Conservation (phyloP, 192 early-diverging fungal species). For the Lobosporangium transversale region DNA sequence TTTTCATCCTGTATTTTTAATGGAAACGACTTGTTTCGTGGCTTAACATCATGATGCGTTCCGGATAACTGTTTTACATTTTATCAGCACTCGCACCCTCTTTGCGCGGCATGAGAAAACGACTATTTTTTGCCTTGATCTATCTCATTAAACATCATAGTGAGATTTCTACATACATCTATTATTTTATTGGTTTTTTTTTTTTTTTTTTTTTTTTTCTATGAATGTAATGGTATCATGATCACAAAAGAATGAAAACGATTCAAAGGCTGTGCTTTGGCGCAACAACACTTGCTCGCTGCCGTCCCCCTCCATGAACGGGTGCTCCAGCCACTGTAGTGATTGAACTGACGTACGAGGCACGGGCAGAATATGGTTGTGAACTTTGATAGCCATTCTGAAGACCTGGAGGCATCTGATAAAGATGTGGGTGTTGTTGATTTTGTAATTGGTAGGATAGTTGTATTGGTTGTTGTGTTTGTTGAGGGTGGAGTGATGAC, state of each 20-base stretch:
- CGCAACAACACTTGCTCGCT: slow-evolving; percentile 41
- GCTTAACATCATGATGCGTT: no score
- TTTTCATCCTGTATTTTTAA: no score
- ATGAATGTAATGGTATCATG: neutral
- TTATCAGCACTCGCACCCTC: no score
- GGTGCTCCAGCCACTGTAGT: slow-evolving; percentile 21
- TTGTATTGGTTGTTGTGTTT: slow-evolving; percentile 15
- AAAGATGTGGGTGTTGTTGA: slow-evolving; percentile 1
- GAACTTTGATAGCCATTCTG: neutral
- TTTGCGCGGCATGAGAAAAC: no score
- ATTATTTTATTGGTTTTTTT: neutral
- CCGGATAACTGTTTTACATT: no score
- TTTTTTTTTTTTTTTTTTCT: neutral
- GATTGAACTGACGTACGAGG: slow-evolving; percentile 47
- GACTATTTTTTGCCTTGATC: no score
- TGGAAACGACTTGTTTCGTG: no score
- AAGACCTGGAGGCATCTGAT: neutral
- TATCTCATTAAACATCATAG: no score
- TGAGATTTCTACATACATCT: no score
- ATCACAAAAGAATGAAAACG: neutral
- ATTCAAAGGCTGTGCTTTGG: slow-evolving; percentile 22
- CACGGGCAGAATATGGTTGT: slow-evolving; percentile 23
- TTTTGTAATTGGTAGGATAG: slow-evolving; percentile 1
- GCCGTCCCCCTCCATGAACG: slow-evolving; percentile 28
- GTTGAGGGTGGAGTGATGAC: neutral